Conservation (phyloP, 768 basidiomycete genomes). For the Terana coerulea region DNA sequence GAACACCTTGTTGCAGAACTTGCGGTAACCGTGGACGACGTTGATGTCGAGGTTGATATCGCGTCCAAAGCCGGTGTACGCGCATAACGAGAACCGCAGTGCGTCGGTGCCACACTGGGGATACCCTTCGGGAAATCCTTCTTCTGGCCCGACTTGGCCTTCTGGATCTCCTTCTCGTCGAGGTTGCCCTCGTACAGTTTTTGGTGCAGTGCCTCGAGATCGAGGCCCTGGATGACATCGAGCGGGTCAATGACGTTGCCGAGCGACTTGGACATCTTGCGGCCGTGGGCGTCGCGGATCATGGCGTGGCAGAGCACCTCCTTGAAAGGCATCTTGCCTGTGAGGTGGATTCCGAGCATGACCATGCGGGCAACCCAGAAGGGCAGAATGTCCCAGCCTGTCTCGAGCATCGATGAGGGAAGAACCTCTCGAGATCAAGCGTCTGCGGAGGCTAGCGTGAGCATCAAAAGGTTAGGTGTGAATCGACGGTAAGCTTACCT, state of each 20-base stretch:
- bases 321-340: constrained; percentile 87
- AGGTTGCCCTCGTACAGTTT: constrained; percentile 90
- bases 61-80: constrained; percentile 89
- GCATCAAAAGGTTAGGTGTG: too few species aligned
- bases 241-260: constrained; percentile 98
- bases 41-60: constrained; percentile 97
- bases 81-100: constrained; percentile 89
- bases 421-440: constrained; percentile 72
- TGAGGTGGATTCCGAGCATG: constrained; percentile 84
- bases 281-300: constrained; percentile 97
- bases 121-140: constrained; percentile 99
- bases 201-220: constrained; percentile 75
- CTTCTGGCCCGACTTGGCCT: constrained; percentile 94
- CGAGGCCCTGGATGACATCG: constrained; percentile 86
- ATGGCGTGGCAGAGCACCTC: constrained; percentile 98
- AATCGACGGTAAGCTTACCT: constrained; percentile 40
- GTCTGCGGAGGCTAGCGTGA: constrained; percentile 45
- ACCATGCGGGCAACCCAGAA: constrained; percentile 99
- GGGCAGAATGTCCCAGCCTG: constrained; percentile 92
- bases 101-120: constrained; percentile 99
- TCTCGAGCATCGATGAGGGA: constrained; percentile 88
- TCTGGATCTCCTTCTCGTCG: constrained; percentile 87
- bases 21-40: constrained; percentile 96
- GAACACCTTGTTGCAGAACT: constrained; percentile 99
- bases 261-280: constrained; percentile 98